phyloP scores from a whole-genome alignment of 2,329 filamentous ascomycete genomes.

The Metarhizium anisopliae region DNA sequence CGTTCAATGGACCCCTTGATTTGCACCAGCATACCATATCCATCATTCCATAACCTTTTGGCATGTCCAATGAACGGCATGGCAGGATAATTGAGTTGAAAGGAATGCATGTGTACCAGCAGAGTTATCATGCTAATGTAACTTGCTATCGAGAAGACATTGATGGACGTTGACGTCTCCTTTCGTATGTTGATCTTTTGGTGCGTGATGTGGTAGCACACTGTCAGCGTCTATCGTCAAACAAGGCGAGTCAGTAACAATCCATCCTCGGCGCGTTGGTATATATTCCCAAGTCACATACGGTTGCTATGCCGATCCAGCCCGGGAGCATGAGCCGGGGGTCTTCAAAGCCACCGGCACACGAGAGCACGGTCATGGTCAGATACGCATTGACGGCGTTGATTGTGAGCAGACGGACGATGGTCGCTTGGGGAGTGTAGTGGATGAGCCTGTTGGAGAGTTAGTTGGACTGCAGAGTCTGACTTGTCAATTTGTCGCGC shows the following conservation, averaged over 20 bases:
- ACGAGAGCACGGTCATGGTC: constrained; percentile 61
- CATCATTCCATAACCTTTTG: constrained; percentile 26
- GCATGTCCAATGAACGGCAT: constrained; percentile 44
- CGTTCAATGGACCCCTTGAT: constrained; percentile 22
- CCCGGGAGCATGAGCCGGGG: constrained; percentile 63
- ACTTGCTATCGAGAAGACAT: constrained; percentile 67
- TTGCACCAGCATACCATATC: constrained; percentile 16
- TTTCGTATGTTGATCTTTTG: constrained; percentile 72
- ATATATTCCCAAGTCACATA: constrained; percentile 26
- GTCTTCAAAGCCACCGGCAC: constrained; percentile 62
- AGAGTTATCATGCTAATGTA: constrained; percentile 67
- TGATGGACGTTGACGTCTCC: constrained; percentile 68
- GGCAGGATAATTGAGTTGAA: constrained; percentile 50
- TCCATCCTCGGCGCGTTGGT: neutral
- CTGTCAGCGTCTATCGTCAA: constrained; percentile 51
- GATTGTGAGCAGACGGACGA: constrained; percentile 69
- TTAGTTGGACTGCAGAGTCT: neutral
- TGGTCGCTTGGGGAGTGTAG: constrained; percentile 72
- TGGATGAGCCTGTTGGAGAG: constrained; percentile 59
- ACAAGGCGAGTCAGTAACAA: neutral
- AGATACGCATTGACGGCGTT: constrained; percentile 68
- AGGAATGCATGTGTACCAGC: constrained; percentile 57
- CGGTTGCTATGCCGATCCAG: constrained; percentile 70
- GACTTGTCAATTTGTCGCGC: neutral
- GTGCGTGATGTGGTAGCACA: constrained; percentile 68